Base-by-base conservation (phyloP, 176 grass and related monocot genomes). In the Musa troglodytarum region DNA sequence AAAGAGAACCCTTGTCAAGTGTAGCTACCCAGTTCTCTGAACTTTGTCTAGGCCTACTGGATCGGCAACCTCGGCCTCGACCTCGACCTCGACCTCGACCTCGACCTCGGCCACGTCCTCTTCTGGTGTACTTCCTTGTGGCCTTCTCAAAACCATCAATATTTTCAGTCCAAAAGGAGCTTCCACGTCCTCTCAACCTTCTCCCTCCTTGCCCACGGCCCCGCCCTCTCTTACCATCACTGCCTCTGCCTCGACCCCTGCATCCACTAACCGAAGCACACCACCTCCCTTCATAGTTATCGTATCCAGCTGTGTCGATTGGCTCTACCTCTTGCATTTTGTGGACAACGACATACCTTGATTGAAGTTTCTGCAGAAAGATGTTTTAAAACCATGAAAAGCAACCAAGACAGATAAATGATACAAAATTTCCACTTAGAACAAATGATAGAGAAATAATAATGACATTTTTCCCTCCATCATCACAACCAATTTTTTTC, bases 231-330 rank as follows among this genome's bases (percentile, higher is more conserved):
- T 86, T 76, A 12, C 92, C 85, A 69, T 86, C 79, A 71, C 87
- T 75, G 52, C 88, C 86, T 15, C 90, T 86, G 21, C 95, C 95
- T 80, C 90, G 86, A 16, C 95, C 88, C 68, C 95, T 81, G 50
- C 84, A 90, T 9, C 86, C 86, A 79, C 72, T 84, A 20, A 76
- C 79, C 16, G 81, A 76, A 84, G 80, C 76, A 68, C 77, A 69
- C 72, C 76, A 82, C 53, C 52, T 54, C 77, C 56, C 24, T 10
- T 63, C 55, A 26, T 80, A 73, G 34, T 81, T 82, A 75, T 88
- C 77, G 59, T 77, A 80, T 68, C 81, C 78, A 81, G 71, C 24
- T 66, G 88, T 23, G 76, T 77, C 81, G 13, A 79, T 72, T 9
- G 26, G 78, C 26, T 87, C 82, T 11, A 86, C 54, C 73, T 81